Evolutionary conservation across 179 eudicot species (phyloP), one percentile per base, ranked within the genome.

Genomic region (Actinidia polygama): DNA sequence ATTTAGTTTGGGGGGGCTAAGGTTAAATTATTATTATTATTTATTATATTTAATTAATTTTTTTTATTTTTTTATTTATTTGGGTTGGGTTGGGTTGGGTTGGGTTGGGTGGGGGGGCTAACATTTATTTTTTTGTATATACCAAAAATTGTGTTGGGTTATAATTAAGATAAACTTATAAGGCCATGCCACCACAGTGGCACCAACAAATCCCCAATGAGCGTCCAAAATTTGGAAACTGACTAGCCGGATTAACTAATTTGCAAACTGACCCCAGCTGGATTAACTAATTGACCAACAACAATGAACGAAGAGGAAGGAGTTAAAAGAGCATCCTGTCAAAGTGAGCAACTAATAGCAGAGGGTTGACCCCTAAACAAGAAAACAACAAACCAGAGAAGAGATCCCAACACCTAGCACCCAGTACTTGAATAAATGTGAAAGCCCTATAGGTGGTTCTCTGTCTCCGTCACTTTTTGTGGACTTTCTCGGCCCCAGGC

Each of bases 311-410:
- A 58, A 75, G 47, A 53, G 78, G 78, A 51, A 50, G 26, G 70
- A 21, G 47, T 47, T 47, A 3, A 44, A 70, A 23, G 61, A 30
- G 30, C 69, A 77, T 4, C 54, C 54, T n/a, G 54, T 49, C 36
- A 77, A 36, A 59, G 69, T 44, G 68, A 76, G 69, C 69, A 77
- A 77, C 36, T 9, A 77, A 59, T 40, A 61, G 69, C 69, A 59
- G 44, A 77, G 40, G 79, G 24, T 57, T 57, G 67, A 36, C 79
- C 50, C 67, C 19, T 11, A 76, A 76, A 75, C 24, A 18, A 54
- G 36, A 75, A 75, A 57, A 30, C 12, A 57, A 55, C 26, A 54
- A 75, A 54, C 10, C 53, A 18, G 59, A 30, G 54, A 30, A 4
- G 49, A 54, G 14, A 75, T n/a, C 62, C 61, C 1, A 75, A 55